A percentile compares a stretch with the other conserved stretches of the same genome.
Conservation (phyloP, 1,284 basidiomycete species). For the Lentinula novae-zelandiae region DNA sequence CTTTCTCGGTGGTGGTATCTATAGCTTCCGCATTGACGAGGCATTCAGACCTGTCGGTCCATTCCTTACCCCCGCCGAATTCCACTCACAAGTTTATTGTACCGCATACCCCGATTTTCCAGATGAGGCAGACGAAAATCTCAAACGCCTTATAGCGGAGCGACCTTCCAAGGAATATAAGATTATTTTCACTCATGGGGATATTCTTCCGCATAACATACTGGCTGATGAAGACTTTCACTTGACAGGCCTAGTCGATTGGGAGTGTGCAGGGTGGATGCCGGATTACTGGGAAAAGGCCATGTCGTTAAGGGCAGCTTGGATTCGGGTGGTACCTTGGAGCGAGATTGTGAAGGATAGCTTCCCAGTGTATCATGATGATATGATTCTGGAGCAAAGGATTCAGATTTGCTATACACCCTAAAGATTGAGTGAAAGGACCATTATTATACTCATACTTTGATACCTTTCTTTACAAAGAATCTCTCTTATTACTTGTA, state of each 20-base stretch:
- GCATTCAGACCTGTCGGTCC: background rate
- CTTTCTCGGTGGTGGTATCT: constrained; percentile 10
- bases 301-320: background rate
- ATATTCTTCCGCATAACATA: constrained; percentile 11
- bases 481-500: too few species aligned
- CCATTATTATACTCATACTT: too few species aligned
- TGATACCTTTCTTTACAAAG: too few species aligned
- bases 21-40: constrained; percentile 8
- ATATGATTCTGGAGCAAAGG: constrained; percentile 3
- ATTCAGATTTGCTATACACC: background rate
- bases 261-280: constrained; percentile 16
- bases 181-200: constrained; percentile 12
- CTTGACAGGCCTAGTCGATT: constrained; percentile 13
- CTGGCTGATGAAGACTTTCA: constrained; percentile 7
- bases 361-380: constrained; percentile 7
- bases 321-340: background rate
- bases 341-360: constrained; percentile 8
- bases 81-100: constrained; percentile 4
- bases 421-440: too few species aligned
- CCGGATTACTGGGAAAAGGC: constrained; percentile 15
- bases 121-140: background rate
- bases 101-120: background rate
- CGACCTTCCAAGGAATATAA: constrained; percentile 8
- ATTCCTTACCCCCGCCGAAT: background rate
- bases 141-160: background rate